Conservation (phyloP, 331 rosid genomes). For the Quercus lobata region DNA sequence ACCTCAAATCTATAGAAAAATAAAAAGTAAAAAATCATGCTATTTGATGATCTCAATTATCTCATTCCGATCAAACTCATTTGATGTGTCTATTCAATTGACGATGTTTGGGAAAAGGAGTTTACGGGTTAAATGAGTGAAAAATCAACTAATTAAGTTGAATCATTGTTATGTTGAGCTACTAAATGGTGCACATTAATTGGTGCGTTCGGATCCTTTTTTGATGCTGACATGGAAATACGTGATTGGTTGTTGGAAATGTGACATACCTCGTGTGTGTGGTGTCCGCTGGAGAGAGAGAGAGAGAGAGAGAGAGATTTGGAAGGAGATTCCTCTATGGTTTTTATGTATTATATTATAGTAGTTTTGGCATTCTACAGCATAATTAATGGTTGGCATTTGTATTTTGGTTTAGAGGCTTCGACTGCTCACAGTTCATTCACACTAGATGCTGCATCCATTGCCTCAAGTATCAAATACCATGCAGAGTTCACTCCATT, state of each 20-base stretch:
- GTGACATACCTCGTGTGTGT: not conserved
- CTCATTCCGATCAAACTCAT: constrained; percentile 9
- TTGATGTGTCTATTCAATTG: constrained; percentile 1
- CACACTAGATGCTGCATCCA: constrained; percentile 55
- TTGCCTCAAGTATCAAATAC: constrained; percentile 83
- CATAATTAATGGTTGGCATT: constrained; percentile 21
- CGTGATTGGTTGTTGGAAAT: constrained; percentile 13
- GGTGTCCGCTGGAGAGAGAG: not conserved
- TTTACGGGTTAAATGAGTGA: constrained; percentile 8
- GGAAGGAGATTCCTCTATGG: not conserved
- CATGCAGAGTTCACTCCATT: constrained; percentile 90
- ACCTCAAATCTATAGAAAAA: constrained; percentile 10
- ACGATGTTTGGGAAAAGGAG: constrained; percentile 1
- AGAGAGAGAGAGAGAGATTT: not conserved
- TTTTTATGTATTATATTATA: not conserved
- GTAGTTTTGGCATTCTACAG: not conserved
- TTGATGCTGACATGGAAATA: constrained; percentile 27
- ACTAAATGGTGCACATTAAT: constrained; percentile 3
- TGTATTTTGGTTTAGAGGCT: constrained; percentile 41
- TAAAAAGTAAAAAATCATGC: constrained; percentile 2
- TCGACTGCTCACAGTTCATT: constrained; percentile 29
- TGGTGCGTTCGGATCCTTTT: constrained; percentile 36
- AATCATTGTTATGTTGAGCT: constrained; percentile 8
- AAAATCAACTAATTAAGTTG: constrained; percentile 19
- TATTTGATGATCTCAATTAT: constrained; percentile 14